Conservation (phyloP, 1,284 basidiomycete species). For the Leccinum colubrinum region DNA sequence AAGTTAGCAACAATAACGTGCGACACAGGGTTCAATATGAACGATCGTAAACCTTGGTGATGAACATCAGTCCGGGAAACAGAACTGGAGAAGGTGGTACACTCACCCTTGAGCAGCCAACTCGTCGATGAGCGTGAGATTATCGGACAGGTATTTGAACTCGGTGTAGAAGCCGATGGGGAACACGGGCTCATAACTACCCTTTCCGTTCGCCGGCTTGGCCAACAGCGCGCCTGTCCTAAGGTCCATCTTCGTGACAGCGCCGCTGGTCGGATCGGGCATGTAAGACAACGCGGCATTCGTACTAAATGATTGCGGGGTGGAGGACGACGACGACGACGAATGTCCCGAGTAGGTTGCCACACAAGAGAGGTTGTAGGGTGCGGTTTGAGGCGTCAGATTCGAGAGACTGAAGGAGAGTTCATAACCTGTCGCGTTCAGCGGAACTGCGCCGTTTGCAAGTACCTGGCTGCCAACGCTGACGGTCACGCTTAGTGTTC, state of each 20-base stretch:
- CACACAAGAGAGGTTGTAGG: slow-evolving; percentile 31
- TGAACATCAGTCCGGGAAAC: slow-evolving; percentile 4
- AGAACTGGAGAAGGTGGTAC: background rate
- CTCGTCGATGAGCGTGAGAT: slow-evolving; percentile 55
- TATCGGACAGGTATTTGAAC: slow-evolving; percentile 59
- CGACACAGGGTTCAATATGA: slow-evolving; percentile 6
- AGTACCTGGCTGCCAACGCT: slow-evolving; percentile 22
- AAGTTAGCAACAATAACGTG: slow-evolving; percentile 9
- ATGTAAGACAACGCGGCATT: slow-evolving; percentile 53
- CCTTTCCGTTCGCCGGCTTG: slow-evolving; percentile 46
- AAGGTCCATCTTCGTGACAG: slow-evolving; percentile 69
- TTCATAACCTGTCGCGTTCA: slow-evolving; percentile 29
- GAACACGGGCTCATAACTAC: slow-evolving; percentile 56
- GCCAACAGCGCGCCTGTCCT: slow-evolving; percentile 67
- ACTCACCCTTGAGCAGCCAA: slow-evolving; percentile 62
- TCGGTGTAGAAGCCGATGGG: slow-evolving; percentile 75
- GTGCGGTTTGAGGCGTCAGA: slow-evolving; percentile 21
- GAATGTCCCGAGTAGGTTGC: slow-evolving; percentile 23
- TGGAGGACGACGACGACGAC: slow-evolving; percentile 8
- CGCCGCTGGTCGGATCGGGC: slow-evolving; percentile 47
- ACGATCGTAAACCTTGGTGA: slow-evolving; percentile 32
- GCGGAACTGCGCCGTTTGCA: slow-evolving; percentile 23
- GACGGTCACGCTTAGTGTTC: slow-evolving; percentile 25
- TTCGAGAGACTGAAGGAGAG: slow-evolving; percentile 21
- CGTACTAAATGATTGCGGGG: slow-evolving; percentile 45